Conservation (phyloP, 2,329 filamentous ascomycete species). For the Ophiostoma sp. region DNA sequence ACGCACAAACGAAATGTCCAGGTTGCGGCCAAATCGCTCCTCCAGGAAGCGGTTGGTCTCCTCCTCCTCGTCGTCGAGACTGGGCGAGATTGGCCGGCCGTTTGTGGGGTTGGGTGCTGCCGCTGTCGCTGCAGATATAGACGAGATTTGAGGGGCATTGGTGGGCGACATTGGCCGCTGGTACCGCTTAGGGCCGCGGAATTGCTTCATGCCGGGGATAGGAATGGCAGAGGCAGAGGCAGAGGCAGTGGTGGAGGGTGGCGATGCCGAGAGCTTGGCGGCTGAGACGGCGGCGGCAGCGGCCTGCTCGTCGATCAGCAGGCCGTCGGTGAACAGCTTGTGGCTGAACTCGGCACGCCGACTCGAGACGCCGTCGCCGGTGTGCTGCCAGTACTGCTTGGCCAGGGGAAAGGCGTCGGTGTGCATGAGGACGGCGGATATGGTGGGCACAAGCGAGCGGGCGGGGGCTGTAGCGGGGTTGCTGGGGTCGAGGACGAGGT, state of each 20-base stretch:
- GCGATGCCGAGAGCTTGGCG: not conserved
- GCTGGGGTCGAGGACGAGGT: constrained; percentile 58
- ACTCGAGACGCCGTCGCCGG: constrained; percentile 87
- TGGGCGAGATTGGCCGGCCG: constrained; percentile 21
- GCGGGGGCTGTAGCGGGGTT: constrained; percentile 49
- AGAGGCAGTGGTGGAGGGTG: constrained; percentile 17
- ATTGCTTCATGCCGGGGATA: constrained; percentile 34
- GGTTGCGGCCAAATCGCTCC: constrained; percentile 87
- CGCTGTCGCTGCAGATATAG: not conserved
- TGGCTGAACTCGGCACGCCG: constrained; percentile 87
- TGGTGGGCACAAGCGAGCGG: constrained; percentile 51
- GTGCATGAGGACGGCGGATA: constrained; percentile 69
- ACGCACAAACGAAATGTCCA: constrained; percentile 71
- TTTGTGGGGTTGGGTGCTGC: not conserved
- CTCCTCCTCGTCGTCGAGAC: constrained; percentile 34
- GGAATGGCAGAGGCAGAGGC: not conserved
- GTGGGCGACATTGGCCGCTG: constrained; percentile 51
- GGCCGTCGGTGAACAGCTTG: constrained; percentile 63
- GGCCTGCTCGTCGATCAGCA: constrained; percentile 39
- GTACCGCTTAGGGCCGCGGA: constrained; percentile 75
- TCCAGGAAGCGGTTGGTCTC: constrained; percentile 83
- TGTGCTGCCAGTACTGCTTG: constrained; percentile 98
- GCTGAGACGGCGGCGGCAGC: constrained; percentile 10
- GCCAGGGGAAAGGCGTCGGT: constrained; percentile 62
- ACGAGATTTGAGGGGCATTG: constrained; percentile 16